Base-by-base conservation (phyloP, 306 rosid genomes). In the Castanospermum australe region DNA sequence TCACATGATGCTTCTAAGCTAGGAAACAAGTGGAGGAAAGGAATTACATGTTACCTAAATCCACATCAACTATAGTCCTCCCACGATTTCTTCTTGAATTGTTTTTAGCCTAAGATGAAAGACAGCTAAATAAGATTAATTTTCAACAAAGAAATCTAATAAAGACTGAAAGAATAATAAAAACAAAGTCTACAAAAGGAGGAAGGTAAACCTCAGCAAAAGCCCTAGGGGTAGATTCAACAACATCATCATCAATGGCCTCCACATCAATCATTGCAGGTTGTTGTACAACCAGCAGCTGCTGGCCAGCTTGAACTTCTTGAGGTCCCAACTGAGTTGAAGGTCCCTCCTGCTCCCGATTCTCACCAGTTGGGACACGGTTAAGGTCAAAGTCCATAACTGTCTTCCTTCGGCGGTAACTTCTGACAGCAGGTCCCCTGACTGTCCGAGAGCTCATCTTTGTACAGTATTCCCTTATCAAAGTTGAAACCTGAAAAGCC, bases 221-320 rank as follows among this genome's bases (percentile, higher is more conserved):
- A 73, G 98, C 99, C 77, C 85, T 87, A 2, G 96, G 93, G 15
- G 89, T 81, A 50, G 97, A 90, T 87, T 87, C 95, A 73, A 91
- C 44, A 74, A 91, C 93, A 87, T 94, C 99, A 42, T 92, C 99
- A 57, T 95, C 99, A 73, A 89, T 81, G 82, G 92, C 96, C 74
- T 93, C 99, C 70, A 95, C 90, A 79, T 95, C 97, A 78, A 95
- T 91, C 77, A 25, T 65, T 13, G 85, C 30, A 59, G 89, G 82
- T 30, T 83, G 88, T 28, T 63, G 86, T 50, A 55, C 68, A 48
- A 55, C 51, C 52, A n/a, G 82, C 4, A 15, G 73, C 38, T 64
- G 84, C 38, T 45, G 83, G 21, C 13, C 48, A 18, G 62, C 45
- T 30, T 63, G 73, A 79, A 64, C 80, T 65, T 32, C 81, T 57